phyloP scores from a whole-genome alignment of 805 yeast species.

The Saturnispora galanensis region DNA sequence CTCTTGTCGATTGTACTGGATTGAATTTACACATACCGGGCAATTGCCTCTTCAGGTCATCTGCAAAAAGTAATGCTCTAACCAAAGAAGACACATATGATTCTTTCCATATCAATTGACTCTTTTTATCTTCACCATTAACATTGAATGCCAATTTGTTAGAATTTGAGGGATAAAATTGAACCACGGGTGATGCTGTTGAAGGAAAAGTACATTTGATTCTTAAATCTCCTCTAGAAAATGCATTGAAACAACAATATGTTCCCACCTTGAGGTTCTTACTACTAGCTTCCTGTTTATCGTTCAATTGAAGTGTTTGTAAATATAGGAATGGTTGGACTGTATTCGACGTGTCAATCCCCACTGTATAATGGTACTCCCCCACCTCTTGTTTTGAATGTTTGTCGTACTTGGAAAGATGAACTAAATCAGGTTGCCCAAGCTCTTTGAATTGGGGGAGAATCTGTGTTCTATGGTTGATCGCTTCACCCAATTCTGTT shows the following conservation, averaged over 20 bases:
- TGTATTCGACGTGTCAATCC: constrained; percentile 42
- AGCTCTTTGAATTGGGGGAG: constrained; percentile 39
- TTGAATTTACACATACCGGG: constrained; percentile 51
- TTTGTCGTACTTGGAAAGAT: constrained; percentile 35
- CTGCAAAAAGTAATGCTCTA: constrained; percentile 43
- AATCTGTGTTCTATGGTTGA: constrained; percentile 37
- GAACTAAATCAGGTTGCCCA: constrained; percentile 71
- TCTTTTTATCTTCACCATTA: constrained; percentile 43
- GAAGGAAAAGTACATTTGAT: constrained; percentile 52
- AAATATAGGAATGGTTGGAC: constrained; percentile 49
- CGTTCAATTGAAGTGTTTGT: constrained; percentile 35
- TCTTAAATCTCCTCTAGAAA: constrained; percentile 64
- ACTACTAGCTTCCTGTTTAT: constrained; percentile 17
- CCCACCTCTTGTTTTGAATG: constrained; percentile 39
- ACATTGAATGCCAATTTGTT: constrained; percentile 13
- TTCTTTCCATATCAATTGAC: constrained; percentile 47
- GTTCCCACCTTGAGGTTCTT: constrained; percentile 35
- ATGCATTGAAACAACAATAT: constrained; percentile 63
- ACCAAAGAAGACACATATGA: constrained; percentile 48
- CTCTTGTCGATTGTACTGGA: constrained; percentile 27
- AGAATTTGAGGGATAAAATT: constrained; percentile 43
- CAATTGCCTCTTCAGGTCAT: constrained; percentile 43
- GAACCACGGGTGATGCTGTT: constrained; percentile 26
- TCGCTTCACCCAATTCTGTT: constrained; percentile 39
- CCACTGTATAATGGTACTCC: constrained; percentile 44